Base-by-base conservation (phyloP, 176 grass and related monocot genomes). In the Rhynchospora breviuscula region DNA sequence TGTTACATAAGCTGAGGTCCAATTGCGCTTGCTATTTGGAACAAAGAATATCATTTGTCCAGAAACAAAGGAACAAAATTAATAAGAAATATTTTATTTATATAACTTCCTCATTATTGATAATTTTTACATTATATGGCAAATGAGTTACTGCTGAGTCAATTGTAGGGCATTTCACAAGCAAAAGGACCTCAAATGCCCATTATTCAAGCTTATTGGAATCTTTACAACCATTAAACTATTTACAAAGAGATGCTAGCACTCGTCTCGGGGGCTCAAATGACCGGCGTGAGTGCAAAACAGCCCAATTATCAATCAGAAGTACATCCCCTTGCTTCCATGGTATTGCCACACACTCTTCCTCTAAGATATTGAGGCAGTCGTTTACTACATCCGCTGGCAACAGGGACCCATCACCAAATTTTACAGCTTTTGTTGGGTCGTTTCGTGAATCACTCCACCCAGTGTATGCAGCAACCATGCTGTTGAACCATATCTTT, bases 401-500 rank as follows among this genome's bases (percentile, higher is more conserved):
- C 80, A 95, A 58, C 2, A 87, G 86, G 0, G 91, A 89, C 33
- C 93, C 91, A 5, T 99, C 93, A 17, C 91, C 96, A 4, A 93
- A 93, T 47, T 87, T 93, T 53, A 95, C 97, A 0, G 97, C 97
- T 87, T 87, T 95, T 15, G 88, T 88, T 26, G 97, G 93, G 70
- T 99, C 93, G 22, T 99, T 99, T 33, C 91, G 87, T 31, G 87
- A 84, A 8, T 99, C 97, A 62, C 90, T 93, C 97, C 97, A 99
- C 12, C 96, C 93, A 0, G 96, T 99, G 83, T 95, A 95, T 25
- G 96, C 96, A 54, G 93, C 96, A 0, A 99, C 93, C 93, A 95
- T 95, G 89, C 97, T 96, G 80, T 96, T 99, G 66, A 99, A 99
- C 97, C 97, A 99, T 76, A 95, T 90, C 79, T 92, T 96, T 58